phyloP scores from a whole-genome alignment of 345 rosid genomes.

The Hibiscus tridactylites region DNA sequence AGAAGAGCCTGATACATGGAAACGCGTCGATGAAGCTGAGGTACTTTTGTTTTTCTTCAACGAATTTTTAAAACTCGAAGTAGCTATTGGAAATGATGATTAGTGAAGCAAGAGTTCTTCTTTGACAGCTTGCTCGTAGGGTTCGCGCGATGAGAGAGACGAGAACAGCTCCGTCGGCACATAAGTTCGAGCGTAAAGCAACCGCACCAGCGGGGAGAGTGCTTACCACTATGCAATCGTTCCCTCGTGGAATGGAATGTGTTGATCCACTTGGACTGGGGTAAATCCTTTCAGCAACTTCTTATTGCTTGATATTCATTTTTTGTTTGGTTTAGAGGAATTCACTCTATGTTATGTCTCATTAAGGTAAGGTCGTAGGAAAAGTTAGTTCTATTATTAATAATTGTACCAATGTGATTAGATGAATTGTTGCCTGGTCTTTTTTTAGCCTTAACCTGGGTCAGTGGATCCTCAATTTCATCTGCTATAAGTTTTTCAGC shows the following conservation, averaged over 20 bases:
- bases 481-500: background rate
- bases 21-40: slow-evolving; percentile 87
- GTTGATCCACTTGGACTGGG: slow-evolving; percentile 93
- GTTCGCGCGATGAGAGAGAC: slow-evolving; percentile 94
- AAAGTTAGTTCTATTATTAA: background rate
- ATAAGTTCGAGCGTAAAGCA: slow-evolving; percentile 56
- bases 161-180: slow-evolving; percentile 70
- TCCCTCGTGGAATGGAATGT: slow-evolving; percentile 96
- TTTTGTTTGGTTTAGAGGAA: background rate
- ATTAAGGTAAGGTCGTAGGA: background rate
- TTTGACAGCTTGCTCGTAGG: slow-evolving; percentile 73
- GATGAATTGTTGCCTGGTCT: background rate
- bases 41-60: slow-evolving; percentile 18
- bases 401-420: background rate
- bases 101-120: background rate
- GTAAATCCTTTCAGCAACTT: slow-evolving; percentile 29
- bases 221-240: slow-evolving; percentile 61
- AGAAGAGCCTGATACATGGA: slow-evolving; percentile 88
- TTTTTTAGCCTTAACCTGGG: background rate
- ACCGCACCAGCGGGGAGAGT: slow-evolving; percentile 31
- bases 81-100: background rate
- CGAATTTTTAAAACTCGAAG: background rate
- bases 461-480: background rate
- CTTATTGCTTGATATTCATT: background rate
- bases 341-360: background rate